Evolutionary conservation across 2,329 filamentous ascomycete genomes (phyloP).

Genomic region (Xylogone sp.): DNA sequence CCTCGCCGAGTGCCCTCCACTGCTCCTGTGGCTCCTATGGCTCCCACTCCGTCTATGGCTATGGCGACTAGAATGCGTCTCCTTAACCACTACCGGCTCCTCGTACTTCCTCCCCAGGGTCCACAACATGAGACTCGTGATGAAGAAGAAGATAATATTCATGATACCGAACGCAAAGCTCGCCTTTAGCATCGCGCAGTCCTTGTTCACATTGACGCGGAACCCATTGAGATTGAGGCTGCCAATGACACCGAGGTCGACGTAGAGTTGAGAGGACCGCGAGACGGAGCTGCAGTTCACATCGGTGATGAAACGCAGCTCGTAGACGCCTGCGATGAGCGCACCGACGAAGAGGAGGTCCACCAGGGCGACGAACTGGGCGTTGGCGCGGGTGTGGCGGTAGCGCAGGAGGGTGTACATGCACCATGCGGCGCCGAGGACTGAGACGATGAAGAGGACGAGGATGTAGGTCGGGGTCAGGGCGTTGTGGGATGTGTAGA

Average conservation of each 20-base stretch:
- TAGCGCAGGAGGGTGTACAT: conserved; percentile 64
- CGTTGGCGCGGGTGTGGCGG: conserved; percentile 57
- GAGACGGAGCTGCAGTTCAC: conserved; percentile 65
- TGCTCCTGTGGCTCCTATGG: conserved; percentile 24
- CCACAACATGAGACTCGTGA: conserved; percentile 69
- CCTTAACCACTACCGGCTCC: conserved; percentile 10
- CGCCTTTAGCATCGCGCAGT: conserved; percentile 90
- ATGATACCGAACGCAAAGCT: conserved; percentile 88
- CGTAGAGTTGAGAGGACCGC: conserved; percentile 32
- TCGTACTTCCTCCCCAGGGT: conserved; percentile 15
- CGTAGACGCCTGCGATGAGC: conserved; percentile 59
- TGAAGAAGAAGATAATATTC: conserved; percentile 75
- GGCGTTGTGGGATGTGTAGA: conserved; percentile 51
- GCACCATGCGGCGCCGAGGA: conserved; percentile 60
- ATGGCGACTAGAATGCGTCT: conserved; percentile 21
- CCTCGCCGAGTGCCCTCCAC: conserved; percentile 21
- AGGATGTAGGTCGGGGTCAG: conserved; percentile 61
- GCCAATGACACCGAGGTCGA: conserved; percentile 60
- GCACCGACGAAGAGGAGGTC: conserved; percentile 61
- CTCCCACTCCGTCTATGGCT: conserved; percentile 24
- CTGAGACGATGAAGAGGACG: conserved; percentile 63
- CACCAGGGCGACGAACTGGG: conserved; percentile 56
- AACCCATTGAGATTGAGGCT: conserved; percentile 49
- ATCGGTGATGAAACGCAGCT: conserved; percentile 53
- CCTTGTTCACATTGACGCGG: conserved; percentile 61